A percentile compares a stretch with the other conserved stretches of the same genome.
phyloP scores from a whole-genome alignment of 2,329 filamentous ascomycete genomes.

The Xylaria sp. region DNA sequence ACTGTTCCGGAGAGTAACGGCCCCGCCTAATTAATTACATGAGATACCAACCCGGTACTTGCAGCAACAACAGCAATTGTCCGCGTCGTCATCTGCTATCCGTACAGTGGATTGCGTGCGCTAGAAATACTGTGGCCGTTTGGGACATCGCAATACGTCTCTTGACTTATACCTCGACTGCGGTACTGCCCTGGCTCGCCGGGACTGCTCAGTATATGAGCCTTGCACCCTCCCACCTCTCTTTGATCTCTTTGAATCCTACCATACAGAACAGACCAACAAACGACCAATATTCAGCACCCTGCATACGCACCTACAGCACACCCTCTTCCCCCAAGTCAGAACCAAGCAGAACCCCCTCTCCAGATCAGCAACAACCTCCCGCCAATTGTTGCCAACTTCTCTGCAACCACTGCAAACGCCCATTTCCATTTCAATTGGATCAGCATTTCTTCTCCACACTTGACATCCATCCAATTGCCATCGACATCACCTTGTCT shows the following conservation, averaged over 20 bases:
- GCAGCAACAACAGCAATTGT: neutral
- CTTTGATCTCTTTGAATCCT: conserved; percentile 14
- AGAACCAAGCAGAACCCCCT: neutral
- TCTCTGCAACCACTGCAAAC: conserved; percentile 14
- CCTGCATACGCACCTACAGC: conserved; percentile 4
- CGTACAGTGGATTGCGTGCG: conserved; percentile 30
- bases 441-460: conserved; percentile 34
- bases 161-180: neutral
- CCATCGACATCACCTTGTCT: conserved; percentile 27
- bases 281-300: conserved; percentile 14
- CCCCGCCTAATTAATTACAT: neutral
- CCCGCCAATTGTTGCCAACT: conserved; percentile 22
- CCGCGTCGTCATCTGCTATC: conserved; percentile 28
- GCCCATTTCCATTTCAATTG: conserved; percentile 18
- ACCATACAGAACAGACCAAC: conserved; percentile 3
- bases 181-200: conserved; percentile 11
- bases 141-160: conserved; percentile 4
- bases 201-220: conserved; percentile 29
- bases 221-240: conserved; percentile 19
- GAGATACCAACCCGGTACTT: conserved; percentile 23
- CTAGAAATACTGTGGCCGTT: conserved; percentile 8
- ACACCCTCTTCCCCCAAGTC: neutral
- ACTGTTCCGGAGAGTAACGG: conserved; percentile 7
- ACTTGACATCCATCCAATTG: conserved; percentile 33
- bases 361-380: conserved; percentile 23